These are phyloP conservation scores for Saccharomycopsis fibuligera DNA, from an alignment of 805 yeast genomes.

Conservation along the genomic window DNA sequence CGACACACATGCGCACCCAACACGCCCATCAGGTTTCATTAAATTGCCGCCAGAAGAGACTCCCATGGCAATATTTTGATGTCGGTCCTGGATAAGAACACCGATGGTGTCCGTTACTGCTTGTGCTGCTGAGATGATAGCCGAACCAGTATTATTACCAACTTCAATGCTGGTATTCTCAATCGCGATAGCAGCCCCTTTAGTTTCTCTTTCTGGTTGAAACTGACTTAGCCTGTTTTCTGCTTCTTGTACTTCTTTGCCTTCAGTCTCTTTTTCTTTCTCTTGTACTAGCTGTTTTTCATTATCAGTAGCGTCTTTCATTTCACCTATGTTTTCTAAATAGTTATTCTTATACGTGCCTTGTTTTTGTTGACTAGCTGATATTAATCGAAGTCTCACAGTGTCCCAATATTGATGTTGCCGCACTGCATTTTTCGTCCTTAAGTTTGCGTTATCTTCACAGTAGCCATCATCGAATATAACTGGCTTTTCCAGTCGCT, in stretches of 20 bases:
- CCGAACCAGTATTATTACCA: no score
- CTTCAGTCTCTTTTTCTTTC: no score
- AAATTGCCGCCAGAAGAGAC: constrained; percentile 51
- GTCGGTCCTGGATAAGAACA: constrained; percentile 24
- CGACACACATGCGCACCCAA: constrained; percentile 48
- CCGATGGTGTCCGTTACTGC: constrained; percentile 42
- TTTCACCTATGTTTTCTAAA: no score
- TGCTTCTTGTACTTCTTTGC: not conserved
- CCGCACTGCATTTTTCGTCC: constrained; percentile 20
- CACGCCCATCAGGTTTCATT: constrained; percentile 41
- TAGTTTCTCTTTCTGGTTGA: no score
- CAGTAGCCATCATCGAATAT: constrained; percentile 25
- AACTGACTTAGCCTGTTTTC: no score
- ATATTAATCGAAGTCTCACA: not conserved
- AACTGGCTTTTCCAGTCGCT: not conserved
- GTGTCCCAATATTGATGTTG: constrained; percentile 4
- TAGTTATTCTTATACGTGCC: not conserved
- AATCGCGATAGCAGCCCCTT: no score
- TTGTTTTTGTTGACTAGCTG: not conserved
- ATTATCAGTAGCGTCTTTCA: no score
- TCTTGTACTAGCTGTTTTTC: no score
- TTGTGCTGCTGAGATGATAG: not conserved
- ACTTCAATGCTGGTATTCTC: no score
- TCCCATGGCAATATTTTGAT: constrained; percentile 25
- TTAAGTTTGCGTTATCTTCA: constrained; percentile 32